phyloP scores from a whole-genome alignment of 2,329 filamentous ascomycete genomes.

The Cercospora citrullina region DNA sequence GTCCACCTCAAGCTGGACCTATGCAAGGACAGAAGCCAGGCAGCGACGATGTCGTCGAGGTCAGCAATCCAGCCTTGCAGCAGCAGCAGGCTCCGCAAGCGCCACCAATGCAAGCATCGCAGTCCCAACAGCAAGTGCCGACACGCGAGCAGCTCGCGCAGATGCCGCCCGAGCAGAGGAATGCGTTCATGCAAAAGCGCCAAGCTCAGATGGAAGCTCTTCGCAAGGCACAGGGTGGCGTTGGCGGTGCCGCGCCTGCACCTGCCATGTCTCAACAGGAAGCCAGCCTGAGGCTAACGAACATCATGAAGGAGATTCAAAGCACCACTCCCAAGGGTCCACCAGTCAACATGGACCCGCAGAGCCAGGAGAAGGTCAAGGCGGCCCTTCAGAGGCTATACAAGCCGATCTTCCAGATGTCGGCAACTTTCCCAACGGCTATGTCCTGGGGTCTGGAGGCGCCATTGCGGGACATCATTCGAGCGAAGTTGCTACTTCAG shows the following conservation, averaged over 20 bases:
- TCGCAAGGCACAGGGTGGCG: constrained; percentile 31
- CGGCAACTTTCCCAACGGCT: constrained; percentile 29
- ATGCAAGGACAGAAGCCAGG: constrained; percentile 28
- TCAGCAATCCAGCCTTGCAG: constrained; percentile 32
- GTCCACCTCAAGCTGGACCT: constrained; percentile 16
- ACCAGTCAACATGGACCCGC: constrained; percentile 28
- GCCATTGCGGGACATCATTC: constrained; percentile 31
- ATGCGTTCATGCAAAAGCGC: constrained; percentile 14
- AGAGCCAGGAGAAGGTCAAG: constrained; percentile 25
- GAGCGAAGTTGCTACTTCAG: constrained; percentile 30
- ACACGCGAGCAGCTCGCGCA: constrained; percentile 31
- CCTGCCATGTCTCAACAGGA: background rate
- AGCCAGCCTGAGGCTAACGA: constrained; percentile 6
- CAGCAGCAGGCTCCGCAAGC: constrained; percentile 36
- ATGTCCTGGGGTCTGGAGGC: constrained; percentile 25
- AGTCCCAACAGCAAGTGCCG: constrained; percentile 24
- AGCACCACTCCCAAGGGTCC: constrained; percentile 32
- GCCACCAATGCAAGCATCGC: constrained; percentile 27
- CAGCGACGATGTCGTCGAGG: constrained; percentile 47
- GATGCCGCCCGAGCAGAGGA: constrained; percentile 25
- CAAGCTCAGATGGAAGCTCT: constrained; percentile 29
- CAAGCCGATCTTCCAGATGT: constrained; percentile 29
- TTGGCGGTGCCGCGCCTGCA: background rate
- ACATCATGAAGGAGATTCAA: constrained; percentile 29
- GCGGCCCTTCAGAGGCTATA: constrained; percentile 32